Base-by-base conservation (phyloP, 306 rosid species). In the Lotus japonicus region DNA sequence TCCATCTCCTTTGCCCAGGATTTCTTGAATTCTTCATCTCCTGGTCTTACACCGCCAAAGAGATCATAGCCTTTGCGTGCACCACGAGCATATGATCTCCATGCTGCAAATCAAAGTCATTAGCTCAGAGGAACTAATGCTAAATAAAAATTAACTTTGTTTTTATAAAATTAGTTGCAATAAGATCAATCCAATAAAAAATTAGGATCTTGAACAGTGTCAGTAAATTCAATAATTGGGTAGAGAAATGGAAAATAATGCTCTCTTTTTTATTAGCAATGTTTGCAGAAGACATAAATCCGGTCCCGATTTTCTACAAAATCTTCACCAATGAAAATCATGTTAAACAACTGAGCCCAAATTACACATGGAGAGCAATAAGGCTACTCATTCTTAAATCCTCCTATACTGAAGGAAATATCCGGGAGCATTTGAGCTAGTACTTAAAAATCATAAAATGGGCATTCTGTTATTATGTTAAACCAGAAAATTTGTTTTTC, bases 1-100 rank as follows among this genome's bases (percentile, higher is more conserved):
- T 77, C 85, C 92, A 85, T 83, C 71, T 86, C 89, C 68, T 83
- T 81, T 9, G 82, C 79, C 97, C 92, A 88, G 7, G 92, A 43
- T 78, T 84, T 80, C 76, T 88, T 84, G 52, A 91, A 88, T 9
- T 81, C 83, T 72, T 83, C 75, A 64, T 81, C 84, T 13, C 97
- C 95, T 0, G 84, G 92, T 53, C 63, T 78, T 52, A 60, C 77
- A 13, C 66, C 81, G 35, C 92, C 91, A 77, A 91, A 88, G 66
- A 91, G 91, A 77, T 84, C 80, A 72, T 86, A 91, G 49, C 56
- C 69, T 77, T 73, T 84, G 13, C 41, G 72, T 42, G 70, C 74
- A 49, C 80, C 83, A 35, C 70, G 78, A 17, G 82, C 82, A 80
- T 86, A 91, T 19, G 84, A 76, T 76, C 88, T 78, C 38, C 75